Percentiles rank a stretch among this genome's conserved stretches.
Evolutionary conservation across 2,329 filamentous ascomycete species (phyloP).

Genomic region (Penicillium brasilianum): DNA sequence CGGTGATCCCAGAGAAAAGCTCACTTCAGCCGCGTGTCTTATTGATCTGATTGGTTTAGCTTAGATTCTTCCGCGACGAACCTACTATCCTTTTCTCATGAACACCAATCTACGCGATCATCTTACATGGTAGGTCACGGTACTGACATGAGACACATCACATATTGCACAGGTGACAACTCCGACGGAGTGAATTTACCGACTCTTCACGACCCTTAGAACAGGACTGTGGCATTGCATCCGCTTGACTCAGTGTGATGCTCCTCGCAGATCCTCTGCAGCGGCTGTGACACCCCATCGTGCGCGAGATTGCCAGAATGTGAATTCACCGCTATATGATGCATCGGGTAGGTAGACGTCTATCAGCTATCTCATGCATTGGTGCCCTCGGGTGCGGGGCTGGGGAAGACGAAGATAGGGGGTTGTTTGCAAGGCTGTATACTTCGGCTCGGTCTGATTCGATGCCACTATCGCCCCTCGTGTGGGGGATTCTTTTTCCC

Average conservation of each 20-base stretch:
- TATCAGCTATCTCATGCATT: neutral
- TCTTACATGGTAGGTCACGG: constrained; percentile 10
- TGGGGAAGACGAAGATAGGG: neutral
- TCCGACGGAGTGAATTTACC: constrained; percentile 6
- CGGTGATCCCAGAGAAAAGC: neutral
- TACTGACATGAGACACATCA: constrained; percentile 33
- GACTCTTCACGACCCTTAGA: neutral
- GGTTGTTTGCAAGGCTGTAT: neutral
- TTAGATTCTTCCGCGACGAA: constrained; percentile 14
- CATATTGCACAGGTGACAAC: constrained; percentile 21
- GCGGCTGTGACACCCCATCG: constrained; percentile 18
- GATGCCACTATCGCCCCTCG: neutral
- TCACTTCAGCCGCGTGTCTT: neutral
- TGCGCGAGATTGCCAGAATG: constrained; percentile 15
- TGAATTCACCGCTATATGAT: constrained; percentile 41
- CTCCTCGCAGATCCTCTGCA: constrained; percentile 3
- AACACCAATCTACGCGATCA: constrained; percentile 25
- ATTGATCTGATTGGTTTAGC: constrained; percentile 9
- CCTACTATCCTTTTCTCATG: constrained; percentile 15
- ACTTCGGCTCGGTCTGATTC: constrained; percentile 5
- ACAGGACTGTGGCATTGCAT: neutral
- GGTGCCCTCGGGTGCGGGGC: neutral
- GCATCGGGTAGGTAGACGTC: constrained; percentile 24
- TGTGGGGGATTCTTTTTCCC: constrained; percentile 8
- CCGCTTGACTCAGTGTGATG: neutral